Conservation (phyloP, 352 stramenopile species). For the Thraustochytrium striatum region DNA sequence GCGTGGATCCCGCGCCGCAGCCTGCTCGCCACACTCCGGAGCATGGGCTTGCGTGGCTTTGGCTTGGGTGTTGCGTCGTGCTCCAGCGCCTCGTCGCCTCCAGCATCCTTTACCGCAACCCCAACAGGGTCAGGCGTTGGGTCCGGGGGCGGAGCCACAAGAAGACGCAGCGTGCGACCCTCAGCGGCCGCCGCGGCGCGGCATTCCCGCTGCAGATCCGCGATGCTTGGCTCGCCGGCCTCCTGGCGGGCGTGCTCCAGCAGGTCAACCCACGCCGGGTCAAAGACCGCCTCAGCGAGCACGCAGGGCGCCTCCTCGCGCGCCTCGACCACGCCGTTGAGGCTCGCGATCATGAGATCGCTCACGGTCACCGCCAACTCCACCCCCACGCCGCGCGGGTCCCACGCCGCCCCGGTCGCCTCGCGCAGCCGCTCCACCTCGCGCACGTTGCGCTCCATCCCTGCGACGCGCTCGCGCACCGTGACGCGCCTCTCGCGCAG, state of each 20-base stretch:
- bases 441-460: slow-evolving; percentile 34
- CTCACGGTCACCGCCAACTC: slow-evolving; percentile 1
- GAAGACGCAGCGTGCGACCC: too few relatives aligned
- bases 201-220: not conserved
- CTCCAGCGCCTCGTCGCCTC: too few relatives aligned
- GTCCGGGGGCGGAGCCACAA: too few relatives aligned
- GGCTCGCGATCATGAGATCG: slow-evolving; percentile 21
- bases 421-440: not conserved
- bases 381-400: not conserved
- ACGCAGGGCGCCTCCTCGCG: not conserved
- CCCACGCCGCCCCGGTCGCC: not conserved
- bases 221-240: not conserved
- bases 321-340: not conserved
- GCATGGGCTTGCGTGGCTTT: slow-evolving; percentile 31
- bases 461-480: slow-evolving; percentile 23
- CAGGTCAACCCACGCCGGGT: slow-evolving; percentile 10
- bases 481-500: slow-evolving; percentile 16
- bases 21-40: not conserved
- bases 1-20: too few relatives aligned
- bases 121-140: too few relatives aligned
- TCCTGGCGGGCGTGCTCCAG: slow-evolving; percentile 5
- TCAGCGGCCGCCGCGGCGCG: not conserved
- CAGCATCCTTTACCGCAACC: too few relatives aligned
- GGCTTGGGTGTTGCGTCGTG: not conserved
- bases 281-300: not conserved